phyloP scores from a whole-genome alignment of 768 basidiomycete species.

The Lactarius pseudohatsudake region DNA sequence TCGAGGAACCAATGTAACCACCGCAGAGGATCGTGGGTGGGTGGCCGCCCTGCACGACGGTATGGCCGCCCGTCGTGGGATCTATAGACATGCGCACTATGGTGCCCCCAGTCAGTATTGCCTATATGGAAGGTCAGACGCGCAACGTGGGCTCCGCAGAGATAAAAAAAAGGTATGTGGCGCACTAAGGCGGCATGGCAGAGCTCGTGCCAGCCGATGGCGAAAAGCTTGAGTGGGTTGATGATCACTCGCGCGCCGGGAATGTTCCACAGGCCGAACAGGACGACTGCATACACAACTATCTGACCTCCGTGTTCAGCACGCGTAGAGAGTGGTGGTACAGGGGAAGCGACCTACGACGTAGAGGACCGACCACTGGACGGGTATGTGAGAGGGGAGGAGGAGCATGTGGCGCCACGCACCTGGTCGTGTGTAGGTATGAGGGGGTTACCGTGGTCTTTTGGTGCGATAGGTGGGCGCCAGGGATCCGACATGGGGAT shows the following conservation, averaged over 20 bases:
- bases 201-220: constrained; percentile 87
- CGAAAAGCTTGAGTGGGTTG: constrained; percentile 82
- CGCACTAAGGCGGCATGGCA: constrained; percentile 78
- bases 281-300: constrained; percentile 81
- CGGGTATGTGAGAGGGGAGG: constrained; percentile 8
- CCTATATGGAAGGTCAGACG: constrained; percentile 43
- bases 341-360: constrained; percentile 50
- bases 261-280: constrained; percentile 87
- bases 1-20: constrained; percentile 80
- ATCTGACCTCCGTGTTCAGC: constrained; percentile 47
- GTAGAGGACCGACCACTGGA: constrained; percentile 70
- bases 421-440: constrained; percentile 27
- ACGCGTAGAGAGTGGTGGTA: constrained; percentile 2
- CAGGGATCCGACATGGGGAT: constrained; percentile 19
- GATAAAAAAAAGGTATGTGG: constrained; percentile 22
- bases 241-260: constrained; percentile 77
- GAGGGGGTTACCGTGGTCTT: constrained; percentile 4
- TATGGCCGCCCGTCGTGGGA: constrained; percentile 75
- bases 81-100: constrained; percentile 82
- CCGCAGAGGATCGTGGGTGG: constrained; percentile 71
- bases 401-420: constrained; percentile 7
- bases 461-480: constrained; percentile 9
- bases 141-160: neutral
- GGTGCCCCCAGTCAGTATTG: constrained; percentile 74
- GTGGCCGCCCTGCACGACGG: constrained; percentile 73